Conservation (phyloP, 768 basidiomycete species). For the Amanita brunnescens region DNA sequence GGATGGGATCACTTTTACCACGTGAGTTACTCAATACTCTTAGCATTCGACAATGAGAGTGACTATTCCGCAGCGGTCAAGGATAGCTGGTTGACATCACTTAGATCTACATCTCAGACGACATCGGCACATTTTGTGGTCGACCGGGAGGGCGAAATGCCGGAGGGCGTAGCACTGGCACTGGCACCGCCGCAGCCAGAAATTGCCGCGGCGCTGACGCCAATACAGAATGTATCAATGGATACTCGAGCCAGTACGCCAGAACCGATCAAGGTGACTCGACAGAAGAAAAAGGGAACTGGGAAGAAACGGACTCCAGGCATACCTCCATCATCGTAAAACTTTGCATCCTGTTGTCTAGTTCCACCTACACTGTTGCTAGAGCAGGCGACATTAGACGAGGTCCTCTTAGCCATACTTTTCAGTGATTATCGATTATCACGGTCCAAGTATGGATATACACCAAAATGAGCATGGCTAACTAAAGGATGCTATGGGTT, state of each 20-base stretch:
- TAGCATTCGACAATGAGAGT: background rate
- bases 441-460: background rate
- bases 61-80: slow-evolving; percentile 15
- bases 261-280: slow-evolving; percentile 69
- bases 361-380: background rate
- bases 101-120: slow-evolving; percentile 31
- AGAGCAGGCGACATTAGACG: no score
- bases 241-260: slow-evolving; percentile 43
- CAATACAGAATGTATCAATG: slow-evolving; percentile 38
- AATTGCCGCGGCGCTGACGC: slow-evolving; percentile 16
- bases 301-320: slow-evolving; percentile 52
- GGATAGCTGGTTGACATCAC: slow-evolving; percentile 33
- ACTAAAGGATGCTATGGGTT: slow-evolving; percentile 11
- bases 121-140: slow-evolving; percentile 48
- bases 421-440: background rate
- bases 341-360: background rate
- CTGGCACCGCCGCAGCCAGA: slow-evolving; percentile 16
- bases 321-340: slow-evolving; percentile 2
- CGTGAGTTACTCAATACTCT: slow-evolving; percentile 11
- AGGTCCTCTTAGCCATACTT: background rate
- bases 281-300: slow-evolving; percentile 57
- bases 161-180: slow-evolving; percentile 31
- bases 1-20: slow-evolving; percentile 43
- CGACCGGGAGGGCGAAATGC: slow-evolving; percentile 84
- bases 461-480: background rate